These are phyloP conservation scores for Ustilago curta DNA, from an alignment of 1,284 basidiomycete species.

Conservation along the genomic window DNA sequence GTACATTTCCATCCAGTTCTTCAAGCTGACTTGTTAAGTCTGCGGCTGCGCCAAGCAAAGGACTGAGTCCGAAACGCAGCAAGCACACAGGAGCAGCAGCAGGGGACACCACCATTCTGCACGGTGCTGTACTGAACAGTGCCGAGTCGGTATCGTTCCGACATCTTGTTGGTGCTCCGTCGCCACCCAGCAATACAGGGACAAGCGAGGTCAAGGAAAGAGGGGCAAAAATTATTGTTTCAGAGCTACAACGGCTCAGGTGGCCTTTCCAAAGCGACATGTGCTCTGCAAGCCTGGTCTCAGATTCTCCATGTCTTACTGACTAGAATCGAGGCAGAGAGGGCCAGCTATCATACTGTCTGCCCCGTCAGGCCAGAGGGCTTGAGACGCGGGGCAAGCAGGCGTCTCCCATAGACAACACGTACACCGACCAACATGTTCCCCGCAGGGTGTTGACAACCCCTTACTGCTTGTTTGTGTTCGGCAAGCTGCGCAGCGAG, in stretches of 20 bases:
- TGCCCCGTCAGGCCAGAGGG: background rate
- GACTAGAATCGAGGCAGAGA: no score
- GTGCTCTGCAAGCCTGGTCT: slow-evolving; percentile 16
- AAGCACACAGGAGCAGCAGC: no score
- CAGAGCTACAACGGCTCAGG: background rate
- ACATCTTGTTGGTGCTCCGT: no score
- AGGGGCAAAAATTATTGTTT: background rate
- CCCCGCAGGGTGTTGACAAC: background rate
- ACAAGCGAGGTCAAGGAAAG: background rate
- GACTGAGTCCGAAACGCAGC: no score
- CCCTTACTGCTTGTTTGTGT: slow-evolving; percentile 2
- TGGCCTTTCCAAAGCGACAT: slow-evolving; percentile 3
- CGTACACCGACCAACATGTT: background rate
- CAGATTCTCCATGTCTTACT: slow-evolving; percentile 5
- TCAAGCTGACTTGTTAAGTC: no score
- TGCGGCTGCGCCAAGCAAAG: no score
- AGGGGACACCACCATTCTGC: no score
- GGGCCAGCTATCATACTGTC: background rate
- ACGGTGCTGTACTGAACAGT: no score
- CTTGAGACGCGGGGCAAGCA: slow-evolving; percentile 1
- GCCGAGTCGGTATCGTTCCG: no score
- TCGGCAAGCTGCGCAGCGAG: background rate
- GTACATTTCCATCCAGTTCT: no score
- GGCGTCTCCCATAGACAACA: background rate
- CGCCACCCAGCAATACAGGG: background rate